Conservation (phyloP, 2,329 filamentous ascomycete species). For the Fusarium sp. region DNA sequence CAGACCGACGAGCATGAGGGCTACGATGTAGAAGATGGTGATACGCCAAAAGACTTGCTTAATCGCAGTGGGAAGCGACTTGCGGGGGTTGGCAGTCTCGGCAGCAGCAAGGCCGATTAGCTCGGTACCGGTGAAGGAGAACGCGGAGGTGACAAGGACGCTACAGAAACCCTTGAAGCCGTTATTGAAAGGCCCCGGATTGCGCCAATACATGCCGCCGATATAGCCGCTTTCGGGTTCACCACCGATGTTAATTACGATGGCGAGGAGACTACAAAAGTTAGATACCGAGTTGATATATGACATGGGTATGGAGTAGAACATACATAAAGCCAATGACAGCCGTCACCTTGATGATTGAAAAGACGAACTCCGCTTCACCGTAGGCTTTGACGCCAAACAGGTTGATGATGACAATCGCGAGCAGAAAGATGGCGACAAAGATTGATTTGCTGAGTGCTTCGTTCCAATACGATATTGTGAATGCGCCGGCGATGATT, state of each 20-base stretch:
- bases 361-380: slow-evolving; percentile 89
- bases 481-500: slow-evolving; percentile 87
- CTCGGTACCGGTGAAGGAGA: slow-evolving; percentile 81
- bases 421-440: slow-evolving; percentile 81
- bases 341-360: slow-evolving; percentile 85
- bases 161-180: slow-evolving; percentile 85
- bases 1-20: slow-evolving; percentile 82
- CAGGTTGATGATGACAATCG: slow-evolving; percentile 85
- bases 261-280: slow-evolving; percentile 76
- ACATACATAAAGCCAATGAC: slow-evolving; percentile 88
- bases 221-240: slow-evolving; percentile 81
- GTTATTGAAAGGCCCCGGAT: slow-evolving; percentile 85
- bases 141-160: slow-evolving; percentile 81
- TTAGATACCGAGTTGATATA: neutral
- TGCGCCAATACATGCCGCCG: slow-evolving; percentile 79
- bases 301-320: slow-evolving; percentile 40
- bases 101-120: slow-evolving; percentile 81
- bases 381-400: slow-evolving; percentile 91
- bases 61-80: slow-evolving; percentile 85
- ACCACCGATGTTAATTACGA: slow-evolving; percentile 87
- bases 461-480: slow-evolving; percentile 82
- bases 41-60: slow-evolving; percentile 98
- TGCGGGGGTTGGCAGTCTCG: slow-evolving; percentile 80
- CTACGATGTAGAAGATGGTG: slow-evolving; percentile 89
- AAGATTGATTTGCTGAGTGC: slow-evolving; percentile 76